A percentile compares a stretch with the other conserved stretches of the same genome.
phyloP scores from a whole-genome alignment of 75 land plant species.

The Picea sitchensis region DNA sequence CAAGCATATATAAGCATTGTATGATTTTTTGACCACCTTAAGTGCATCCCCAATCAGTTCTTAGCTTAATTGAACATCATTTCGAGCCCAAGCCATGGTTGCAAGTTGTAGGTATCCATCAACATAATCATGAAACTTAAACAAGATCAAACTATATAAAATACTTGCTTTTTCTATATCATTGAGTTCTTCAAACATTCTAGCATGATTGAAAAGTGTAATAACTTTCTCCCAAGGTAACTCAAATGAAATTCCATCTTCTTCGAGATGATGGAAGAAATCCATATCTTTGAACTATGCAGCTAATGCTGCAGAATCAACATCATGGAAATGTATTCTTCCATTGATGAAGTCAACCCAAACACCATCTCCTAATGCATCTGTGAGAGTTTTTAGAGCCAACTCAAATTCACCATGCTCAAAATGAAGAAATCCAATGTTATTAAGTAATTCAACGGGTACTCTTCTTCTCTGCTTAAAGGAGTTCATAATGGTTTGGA shows the following conservation, averaged over 20 bases:
- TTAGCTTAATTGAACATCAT: too few species aligned
- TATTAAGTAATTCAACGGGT: too few species aligned
- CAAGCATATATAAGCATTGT: conserved; percentile 78
- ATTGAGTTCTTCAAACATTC: conserved; percentile 78
- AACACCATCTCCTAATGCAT: conserved; percentile 84
- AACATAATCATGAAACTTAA: conserved; percentile 84
- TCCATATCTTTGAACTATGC: conserved; percentile 49
- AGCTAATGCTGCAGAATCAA: conserved; percentile 24
- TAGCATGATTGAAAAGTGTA: conserved; percentile 72
- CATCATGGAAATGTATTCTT: conserved; percentile 10
- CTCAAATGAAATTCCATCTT: conserved; percentile 56
- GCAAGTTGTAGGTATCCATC: conserved; percentile 92
- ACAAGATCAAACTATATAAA: conserved; percentile 75
- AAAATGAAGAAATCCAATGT: not conserved
- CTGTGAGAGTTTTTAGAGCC: conserved; percentile 71
- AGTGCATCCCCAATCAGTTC: too few species aligned
- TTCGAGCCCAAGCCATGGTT: conserved; percentile 57
- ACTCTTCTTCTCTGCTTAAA: too few species aligned
- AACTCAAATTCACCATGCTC: conserved; percentile 12
- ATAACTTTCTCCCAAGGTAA: conserved; percentile 90
- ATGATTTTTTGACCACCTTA: not conserved
- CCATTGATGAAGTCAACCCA: conserved; percentile 58
- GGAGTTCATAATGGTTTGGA: too few species aligned
- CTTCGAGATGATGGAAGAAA: conserved; percentile 66
- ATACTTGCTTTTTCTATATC: conserved; percentile 62